phyloP scores from a whole-genome alignment of 2,329 filamentous ascomycete species.

The Xylogone sp. region DNA sequence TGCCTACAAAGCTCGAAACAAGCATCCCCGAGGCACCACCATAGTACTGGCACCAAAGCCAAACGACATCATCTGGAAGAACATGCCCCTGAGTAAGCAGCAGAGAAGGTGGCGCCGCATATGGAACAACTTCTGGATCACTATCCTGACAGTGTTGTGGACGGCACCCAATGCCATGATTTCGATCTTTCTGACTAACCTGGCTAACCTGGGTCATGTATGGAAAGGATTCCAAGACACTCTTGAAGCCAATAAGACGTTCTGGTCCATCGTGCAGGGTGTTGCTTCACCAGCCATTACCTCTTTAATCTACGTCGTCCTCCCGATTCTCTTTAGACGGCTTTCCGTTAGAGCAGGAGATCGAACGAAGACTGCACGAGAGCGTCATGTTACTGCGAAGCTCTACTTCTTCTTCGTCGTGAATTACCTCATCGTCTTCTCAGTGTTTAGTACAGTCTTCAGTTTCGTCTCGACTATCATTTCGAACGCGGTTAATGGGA shows the following conservation, averaged over 20 bases:
- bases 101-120: slow-evolving; percentile 69
- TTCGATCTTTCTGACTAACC: slow-evolving; percentile 85
- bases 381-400: slow-evolving; percentile 85
- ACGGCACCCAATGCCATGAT: slow-evolving; percentile 92
- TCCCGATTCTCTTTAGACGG: slow-evolving; percentile 88
- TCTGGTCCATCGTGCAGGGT: slow-evolving; percentile 91
- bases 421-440: slow-evolving; percentile 95
- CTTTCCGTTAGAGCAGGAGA: slow-evolving; percentile 82
- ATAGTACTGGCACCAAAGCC: slow-evolving; percentile 79
- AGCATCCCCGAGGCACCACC: slow-evolving; percentile 74
- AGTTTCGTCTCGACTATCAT: slow-evolving; percentile 66
- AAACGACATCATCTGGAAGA: slow-evolving; percentile 94
- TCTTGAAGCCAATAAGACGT: slow-evolving; percentile 56
- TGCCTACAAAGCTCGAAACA: slow-evolving; percentile 75
- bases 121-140: slow-evolving; percentile 81
- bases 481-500: slow-evolving; percentile 48
- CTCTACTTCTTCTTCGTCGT: slow-evolving; percentile 95
- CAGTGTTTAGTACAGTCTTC: slow-evolving; percentile 82
- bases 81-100: slow-evolving; percentile 69
- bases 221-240: slow-evolving; percentile 72
- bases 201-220: slow-evolving; percentile 73
- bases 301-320: slow-evolving; percentile 79
- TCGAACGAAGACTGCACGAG: slow-evolving; percentile 85
- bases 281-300: slow-evolving; percentile 83
- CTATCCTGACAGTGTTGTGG: slow-evolving; percentile 77